These are phyloP conservation scores for Candida dajiaensis DNA, from an alignment of 805 yeast species.

Conservation along the genomic window DNA sequence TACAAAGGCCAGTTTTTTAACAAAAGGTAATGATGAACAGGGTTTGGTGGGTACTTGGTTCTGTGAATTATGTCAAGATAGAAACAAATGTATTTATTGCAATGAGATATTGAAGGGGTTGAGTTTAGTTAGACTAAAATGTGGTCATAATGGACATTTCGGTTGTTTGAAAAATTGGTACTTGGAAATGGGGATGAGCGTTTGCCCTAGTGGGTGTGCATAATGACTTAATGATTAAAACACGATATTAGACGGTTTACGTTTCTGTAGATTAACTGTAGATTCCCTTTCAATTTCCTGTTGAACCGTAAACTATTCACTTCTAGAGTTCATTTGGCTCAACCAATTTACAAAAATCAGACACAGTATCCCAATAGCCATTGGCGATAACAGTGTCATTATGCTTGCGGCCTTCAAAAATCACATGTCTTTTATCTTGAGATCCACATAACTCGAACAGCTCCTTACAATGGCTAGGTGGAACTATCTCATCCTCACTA, in stretches of 20 bases:
- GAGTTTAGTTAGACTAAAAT: constrained; percentile 50
- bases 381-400: constrained; percentile 77
- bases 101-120: constrained; percentile 71
- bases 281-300: too few species aligned
- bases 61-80: constrained; percentile 65
- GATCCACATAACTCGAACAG: constrained; percentile 50
- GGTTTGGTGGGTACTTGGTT: constrained; percentile 80
- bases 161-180: constrained; percentile 80
- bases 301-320: too few species aligned
- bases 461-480: constrained; percentile 72
- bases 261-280: too few species aligned
- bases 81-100: constrained; percentile 58
- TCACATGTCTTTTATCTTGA: constrained; percentile 43
- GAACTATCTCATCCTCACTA: constrained; percentile 80
- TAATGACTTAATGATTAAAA: not conserved
- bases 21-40: constrained; percentile 21
- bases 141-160: constrained; percentile 88
- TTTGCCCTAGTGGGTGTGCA: constrained; percentile 69
- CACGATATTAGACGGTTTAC: not conserved
- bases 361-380: constrained; percentile 70
- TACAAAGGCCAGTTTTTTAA: constrained; percentile 34
- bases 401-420: constrained; percentile 61
- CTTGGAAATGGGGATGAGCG: constrained; percentile 50
- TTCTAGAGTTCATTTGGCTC: constrained; percentile 7
- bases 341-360: constrained; percentile 41